phyloP scores from a whole-genome alignment of 495 filamentous ascomycete genomes.

The Oleoguttula mirabilis region DNA sequence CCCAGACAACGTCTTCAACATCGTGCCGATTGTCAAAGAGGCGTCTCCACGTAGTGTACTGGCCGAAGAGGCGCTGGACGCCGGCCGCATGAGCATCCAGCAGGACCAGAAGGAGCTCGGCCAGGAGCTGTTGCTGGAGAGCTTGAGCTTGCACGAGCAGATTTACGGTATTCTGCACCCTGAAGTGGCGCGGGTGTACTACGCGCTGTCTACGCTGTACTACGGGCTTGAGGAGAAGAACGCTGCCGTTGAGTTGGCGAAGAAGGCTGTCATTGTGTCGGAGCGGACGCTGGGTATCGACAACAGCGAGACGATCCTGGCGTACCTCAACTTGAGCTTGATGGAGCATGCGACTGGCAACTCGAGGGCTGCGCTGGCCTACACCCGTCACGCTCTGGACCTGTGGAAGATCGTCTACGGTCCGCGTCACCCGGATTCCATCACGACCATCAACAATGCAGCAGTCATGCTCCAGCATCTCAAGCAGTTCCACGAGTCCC shows the following conservation, averaged over 20 bases:
- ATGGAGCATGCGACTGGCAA: constrained; percentile 88
- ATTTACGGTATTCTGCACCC: constrained; percentile 97
- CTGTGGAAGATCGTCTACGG: constrained; percentile 97
- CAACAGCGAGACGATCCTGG: constrained; percentile 80
- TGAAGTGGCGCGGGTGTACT: constrained; percentile 91
- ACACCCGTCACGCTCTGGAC: constrained; percentile 84
- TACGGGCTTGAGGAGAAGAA: constrained; percentile 93
- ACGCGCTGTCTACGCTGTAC: constrained; percentile 87
- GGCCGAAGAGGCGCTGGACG: constrained; percentile 91
- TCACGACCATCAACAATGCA: constrained; percentile 97
- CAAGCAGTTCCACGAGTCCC: constrained; percentile 82
- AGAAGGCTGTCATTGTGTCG: constrained; percentile 90
- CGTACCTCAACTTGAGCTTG: constrained; percentile 90
- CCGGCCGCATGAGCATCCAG: constrained; percentile 83
- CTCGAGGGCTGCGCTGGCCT: constrained; percentile 67
- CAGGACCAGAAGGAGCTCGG: constrained; percentile 92
- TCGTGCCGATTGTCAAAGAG: constrained; percentile 89
- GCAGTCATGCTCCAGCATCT: constrained; percentile 95
- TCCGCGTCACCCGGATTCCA: constrained; percentile 83
- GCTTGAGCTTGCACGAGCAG: constrained; percentile 91
- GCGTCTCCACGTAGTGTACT: constrained; percentile 73
- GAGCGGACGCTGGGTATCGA: constrained; percentile 93
- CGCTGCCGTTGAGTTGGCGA: constrained; percentile 84
- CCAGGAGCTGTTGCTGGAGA: constrained; percentile 90
- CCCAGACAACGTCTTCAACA: constrained; percentile 77